Conservation (phyloP, 177 flowering plant species). For the Telopea speciosissima region DNA sequence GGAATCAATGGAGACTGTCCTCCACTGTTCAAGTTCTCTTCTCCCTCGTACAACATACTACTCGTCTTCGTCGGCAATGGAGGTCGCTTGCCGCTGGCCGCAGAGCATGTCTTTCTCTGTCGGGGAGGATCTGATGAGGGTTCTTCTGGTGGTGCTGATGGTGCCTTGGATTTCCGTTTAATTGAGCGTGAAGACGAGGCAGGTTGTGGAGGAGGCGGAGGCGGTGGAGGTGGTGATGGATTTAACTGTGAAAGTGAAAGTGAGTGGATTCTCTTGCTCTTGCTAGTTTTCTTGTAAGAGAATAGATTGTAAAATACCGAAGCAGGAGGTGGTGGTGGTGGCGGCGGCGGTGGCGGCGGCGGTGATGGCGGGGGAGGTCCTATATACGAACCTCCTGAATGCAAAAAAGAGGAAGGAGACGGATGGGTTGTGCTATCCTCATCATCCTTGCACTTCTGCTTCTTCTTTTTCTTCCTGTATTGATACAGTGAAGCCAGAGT, state of each 20-base stretch:
- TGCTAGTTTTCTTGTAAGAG: slow-evolving; percentile 33
- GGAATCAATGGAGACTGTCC: slow-evolving; percentile 51
- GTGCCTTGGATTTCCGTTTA: slow-evolving; percentile 10
- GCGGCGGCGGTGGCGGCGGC: slow-evolving; percentile 50
- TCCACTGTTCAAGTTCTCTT: slow-evolving; percentile 29
- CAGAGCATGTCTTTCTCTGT: slow-evolving; percentile 6
- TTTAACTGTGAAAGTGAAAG: slow-evolving; percentile 12
- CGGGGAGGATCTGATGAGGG: slow-evolving; percentile 12
- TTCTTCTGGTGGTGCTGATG: not conserved
- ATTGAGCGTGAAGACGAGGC: slow-evolving; percentile 12
- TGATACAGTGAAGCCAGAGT: slow-evolving; percentile 51
- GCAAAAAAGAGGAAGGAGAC: slow-evolving; percentile 6
- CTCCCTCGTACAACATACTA: slow-evolving; percentile 10
- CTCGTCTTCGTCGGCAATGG: slow-evolving; percentile 41
- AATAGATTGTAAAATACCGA: slow-evolving; percentile 49
- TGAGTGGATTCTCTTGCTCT: slow-evolving; percentile 43
- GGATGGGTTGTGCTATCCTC: slow-evolving; percentile 16
- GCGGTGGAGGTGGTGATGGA: slow-evolving; percentile 13
- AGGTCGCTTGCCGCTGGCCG: slow-evolving; percentile 26
- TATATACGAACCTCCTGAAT: not conserved
- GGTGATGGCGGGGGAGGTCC: slow-evolving; percentile 25
- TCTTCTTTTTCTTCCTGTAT: slow-evolving; percentile 43
- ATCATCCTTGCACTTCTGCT: slow-evolving; percentile 27
- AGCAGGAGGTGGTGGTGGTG: slow-evolving; percentile 60
- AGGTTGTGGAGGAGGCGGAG: slow-evolving; percentile 14